Evolutionary conservation across 2,329 filamentous ascomycete species (phyloP).

Genomic region (Cryphonectria naterciae): DNA sequence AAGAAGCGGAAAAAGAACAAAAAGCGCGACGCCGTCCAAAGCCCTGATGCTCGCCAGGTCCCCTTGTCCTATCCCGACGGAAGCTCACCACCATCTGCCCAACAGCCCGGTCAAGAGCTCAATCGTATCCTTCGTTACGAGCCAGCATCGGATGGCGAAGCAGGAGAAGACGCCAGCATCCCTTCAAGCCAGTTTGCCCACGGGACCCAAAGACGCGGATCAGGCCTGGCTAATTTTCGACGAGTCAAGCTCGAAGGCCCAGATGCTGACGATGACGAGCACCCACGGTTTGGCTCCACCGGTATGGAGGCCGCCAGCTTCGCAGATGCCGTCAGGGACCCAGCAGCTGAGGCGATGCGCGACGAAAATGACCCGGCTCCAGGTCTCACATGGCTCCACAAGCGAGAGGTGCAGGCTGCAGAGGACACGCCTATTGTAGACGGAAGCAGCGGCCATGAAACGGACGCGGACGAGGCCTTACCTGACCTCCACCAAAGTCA

Average conservation of each 20-base stretch:
- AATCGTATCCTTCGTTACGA: neutral
- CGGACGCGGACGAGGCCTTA: neutral
- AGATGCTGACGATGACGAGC: neutral
- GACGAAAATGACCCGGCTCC: neutral
- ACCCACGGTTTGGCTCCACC: neutral
- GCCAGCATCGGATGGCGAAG: neutral
- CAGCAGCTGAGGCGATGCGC: neutral
- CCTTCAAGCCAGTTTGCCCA: conserved; percentile 9
- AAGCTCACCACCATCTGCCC: conserved; percentile 24
- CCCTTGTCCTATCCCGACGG: conserved; percentile 4
- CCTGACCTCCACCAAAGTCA: conserved; percentile 17
- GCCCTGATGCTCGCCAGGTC: neutral
- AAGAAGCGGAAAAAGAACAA: conserved; percentile 15
- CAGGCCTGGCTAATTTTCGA: neutral
- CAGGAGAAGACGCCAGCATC: neutral
- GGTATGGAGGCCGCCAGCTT: neutral
- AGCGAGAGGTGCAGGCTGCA: conserved; percentile 5
- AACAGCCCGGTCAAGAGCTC: neutral
- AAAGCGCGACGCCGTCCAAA: neutral
- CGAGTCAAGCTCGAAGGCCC: conserved; percentile 3
- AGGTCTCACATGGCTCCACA: conserved; percentile 25
- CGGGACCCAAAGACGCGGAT: neutral
- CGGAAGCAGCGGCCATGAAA: neutral
- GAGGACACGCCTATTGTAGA: conserved; percentile 7
- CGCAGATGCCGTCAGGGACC: conserved; percentile 4